Evolutionary conservation across 1,284 basidiomycete genomes (phyloP).

Genomic region (Ustilago bromivora): DNA sequence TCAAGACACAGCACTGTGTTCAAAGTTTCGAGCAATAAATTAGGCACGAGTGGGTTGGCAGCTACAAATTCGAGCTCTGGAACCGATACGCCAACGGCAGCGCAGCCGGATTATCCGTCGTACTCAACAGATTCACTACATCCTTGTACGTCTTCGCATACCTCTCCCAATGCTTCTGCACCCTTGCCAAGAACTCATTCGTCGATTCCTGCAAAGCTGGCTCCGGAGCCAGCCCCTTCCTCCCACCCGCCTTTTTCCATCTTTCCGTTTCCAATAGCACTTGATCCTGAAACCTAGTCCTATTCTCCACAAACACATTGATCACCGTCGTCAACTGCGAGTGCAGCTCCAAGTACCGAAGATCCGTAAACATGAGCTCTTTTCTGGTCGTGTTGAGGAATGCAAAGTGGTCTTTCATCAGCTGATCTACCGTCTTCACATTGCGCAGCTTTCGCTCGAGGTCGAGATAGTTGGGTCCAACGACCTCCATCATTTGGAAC

Average conservation of each 20-base stretch:
- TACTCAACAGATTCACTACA: slow-evolving; percentile 65
- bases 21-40: no score
- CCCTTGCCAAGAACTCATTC: slow-evolving; percentile 43
- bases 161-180: slow-evolving; percentile 62
- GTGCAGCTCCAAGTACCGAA: slow-evolving; percentile 60
- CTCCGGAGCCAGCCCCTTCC: slow-evolving; percentile 27
- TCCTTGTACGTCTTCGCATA: slow-evolving; percentile 64
- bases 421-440: slow-evolving; percentile 67
- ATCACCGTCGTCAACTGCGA: slow-evolving; percentile 59
- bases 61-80: slow-evolving; percentile 56
- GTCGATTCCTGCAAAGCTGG: slow-evolving; percentile 38
- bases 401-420: slow-evolving; percentile 68
- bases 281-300: slow-evolving; percentile 58
- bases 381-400: slow-evolving; percentile 67
- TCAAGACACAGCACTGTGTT: no score
- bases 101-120: slow-evolving; percentile 68
- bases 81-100: slow-evolving; percentile 65
- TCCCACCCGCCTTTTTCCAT: slow-evolving; percentile 45
- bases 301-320: slow-evolving; percentile 60
- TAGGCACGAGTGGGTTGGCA: background rate
- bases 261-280: slow-evolving; percentile 52
- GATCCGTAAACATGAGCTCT: slow-evolving; percentile 68
- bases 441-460: slow-evolving; percentile 59
- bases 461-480: slow-evolving; percentile 67
- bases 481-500: slow-evolving; percentile 65